These are phyloP conservation scores for Withania somnifera DNA, from an alignment of 305 asterid genomes.

Conservation along the genomic window DNA sequence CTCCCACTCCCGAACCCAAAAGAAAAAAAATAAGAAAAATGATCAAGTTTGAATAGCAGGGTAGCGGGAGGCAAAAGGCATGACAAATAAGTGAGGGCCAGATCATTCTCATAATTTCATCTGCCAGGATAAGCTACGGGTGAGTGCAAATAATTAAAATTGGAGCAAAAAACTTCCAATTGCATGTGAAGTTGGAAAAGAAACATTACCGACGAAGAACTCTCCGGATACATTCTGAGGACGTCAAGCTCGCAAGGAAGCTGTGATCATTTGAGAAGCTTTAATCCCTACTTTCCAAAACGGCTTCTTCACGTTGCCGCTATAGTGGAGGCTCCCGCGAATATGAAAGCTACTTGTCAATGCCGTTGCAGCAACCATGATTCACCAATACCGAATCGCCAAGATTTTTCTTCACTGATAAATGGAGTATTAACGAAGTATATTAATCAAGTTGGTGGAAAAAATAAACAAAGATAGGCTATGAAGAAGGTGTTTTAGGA, in stretches of 20 bases:
- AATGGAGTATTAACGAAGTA: no score
- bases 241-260: background rate
- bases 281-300: background rate
- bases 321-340: background rate
- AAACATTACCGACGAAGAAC: slow-evolving; percentile 10
- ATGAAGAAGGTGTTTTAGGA: no score
- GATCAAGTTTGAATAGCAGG: background rate
- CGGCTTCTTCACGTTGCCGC: background rate
- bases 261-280: background rate
- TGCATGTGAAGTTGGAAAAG: background rate
- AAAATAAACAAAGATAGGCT: no score
- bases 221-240: slow-evolving; percentile 12
- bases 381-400: background rate
- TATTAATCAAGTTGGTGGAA: no score
- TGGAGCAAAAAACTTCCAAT: background rate
- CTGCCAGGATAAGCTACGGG: background rate
- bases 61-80: no score
- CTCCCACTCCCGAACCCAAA: background rate
- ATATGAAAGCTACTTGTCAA: background rate
- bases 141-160: background rate
- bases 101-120: background rate
- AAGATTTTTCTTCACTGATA: no score
- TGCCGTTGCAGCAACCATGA: background rate
- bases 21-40: background rate
- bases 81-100: background rate